A percentile compares a stretch with the other conserved stretches of the same genome.
These are phyloP conservation scores for Phytopythium helicoides DNA, from an alignment of 352 stramenopile species.

Conservation along the genomic window DNA sequence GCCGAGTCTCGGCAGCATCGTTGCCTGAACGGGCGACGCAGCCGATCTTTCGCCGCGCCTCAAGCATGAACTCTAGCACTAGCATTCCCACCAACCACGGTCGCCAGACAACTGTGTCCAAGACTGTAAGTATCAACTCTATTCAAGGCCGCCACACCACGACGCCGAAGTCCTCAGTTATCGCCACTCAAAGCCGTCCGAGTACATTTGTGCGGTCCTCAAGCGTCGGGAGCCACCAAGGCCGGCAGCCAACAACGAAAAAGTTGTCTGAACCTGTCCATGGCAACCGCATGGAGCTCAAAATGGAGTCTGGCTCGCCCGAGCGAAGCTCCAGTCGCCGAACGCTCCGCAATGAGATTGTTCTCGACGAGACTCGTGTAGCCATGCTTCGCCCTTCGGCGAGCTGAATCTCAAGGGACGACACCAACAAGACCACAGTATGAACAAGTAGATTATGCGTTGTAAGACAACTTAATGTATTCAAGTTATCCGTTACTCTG, in stretches of 20 bases:
- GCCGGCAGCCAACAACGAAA: slow-evolving; percentile 6
- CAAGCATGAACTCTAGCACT: slow-evolving; percentile 17
- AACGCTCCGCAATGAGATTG: slow-evolving; percentile 48
- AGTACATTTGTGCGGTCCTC: too few relatives aligned
- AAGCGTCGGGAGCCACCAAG: too few relatives aligned
- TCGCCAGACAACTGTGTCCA: too few relatives aligned
- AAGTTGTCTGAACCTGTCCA: too few relatives aligned
- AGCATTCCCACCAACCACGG: slow-evolving; percentile 14
- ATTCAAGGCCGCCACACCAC: too few relatives aligned
- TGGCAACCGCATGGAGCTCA: slow-evolving; percentile 18
- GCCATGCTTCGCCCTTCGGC: slow-evolving; percentile 22
- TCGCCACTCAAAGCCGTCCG: too few relatives aligned
- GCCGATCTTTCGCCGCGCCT: background rate
- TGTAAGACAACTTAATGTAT: too few relatives aligned
- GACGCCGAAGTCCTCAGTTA: too few relatives aligned
- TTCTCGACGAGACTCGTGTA: slow-evolving; percentile 56
- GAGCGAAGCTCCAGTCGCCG: slow-evolving; percentile 16
- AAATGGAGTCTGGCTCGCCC: slow-evolving; percentile 18
- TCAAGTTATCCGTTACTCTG: too few relatives aligned
- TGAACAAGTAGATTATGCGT: background rate
- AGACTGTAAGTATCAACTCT: too few relatives aligned
- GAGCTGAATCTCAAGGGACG: background rate
- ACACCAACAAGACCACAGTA: background rate
- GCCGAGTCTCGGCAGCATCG: slow-evolving; percentile 3
- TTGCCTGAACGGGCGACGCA: background rate